Evolutionary conservation across 371 early-diverging fungal species (phyloP).

Genomic region (Parasitella parasitica): DNA sequence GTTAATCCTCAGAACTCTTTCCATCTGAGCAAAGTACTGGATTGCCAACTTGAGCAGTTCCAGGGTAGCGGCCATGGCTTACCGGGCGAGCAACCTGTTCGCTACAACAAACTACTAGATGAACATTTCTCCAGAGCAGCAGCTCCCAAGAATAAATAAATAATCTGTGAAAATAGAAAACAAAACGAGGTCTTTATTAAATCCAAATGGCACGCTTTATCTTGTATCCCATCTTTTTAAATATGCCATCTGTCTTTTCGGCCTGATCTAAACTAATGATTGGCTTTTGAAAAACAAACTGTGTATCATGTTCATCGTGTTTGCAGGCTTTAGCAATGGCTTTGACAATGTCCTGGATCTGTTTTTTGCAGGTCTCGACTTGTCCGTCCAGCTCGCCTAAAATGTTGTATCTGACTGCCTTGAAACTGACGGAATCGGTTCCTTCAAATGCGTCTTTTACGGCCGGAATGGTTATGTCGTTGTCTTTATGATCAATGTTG

Average conservation of each 20-base stretch:
- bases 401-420: constrained; percentile 44
- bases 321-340: constrained; percentile 27
- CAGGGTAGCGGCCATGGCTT: constrained; percentile 31
- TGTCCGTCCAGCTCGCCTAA: constrained; percentile 41
- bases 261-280: constrained; percentile 49
- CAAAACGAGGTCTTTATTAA: constrained; percentile 1
- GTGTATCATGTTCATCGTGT: constrained; percentile 8
- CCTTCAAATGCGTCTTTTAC: not conserved
- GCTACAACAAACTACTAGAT: constrained; percentile 24
- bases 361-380: constrained; percentile 35
- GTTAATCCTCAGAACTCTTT: constrained; percentile 25
- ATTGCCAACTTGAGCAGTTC: constrained; percentile 17
- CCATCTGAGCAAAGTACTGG: constrained; percentile 14
- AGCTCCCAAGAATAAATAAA: not conserved
- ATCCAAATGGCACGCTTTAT: constrained; percentile 48
- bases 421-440: constrained; percentile 28
- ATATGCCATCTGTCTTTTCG: constrained; percentile 41
- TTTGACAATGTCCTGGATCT: constrained; percentile 33
- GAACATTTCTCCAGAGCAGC: constrained; percentile 19
- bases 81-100: constrained; percentile 14
- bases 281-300: constrained; percentile 32
- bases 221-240: constrained; percentile 46
- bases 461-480: not conserved
- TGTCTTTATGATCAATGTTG: constrained; percentile 6
- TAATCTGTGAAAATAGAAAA: not conserved